Conservation (phyloP, 2,329 filamentous ascomycete genomes). For the Paecilomyces fulvus region DNA sequence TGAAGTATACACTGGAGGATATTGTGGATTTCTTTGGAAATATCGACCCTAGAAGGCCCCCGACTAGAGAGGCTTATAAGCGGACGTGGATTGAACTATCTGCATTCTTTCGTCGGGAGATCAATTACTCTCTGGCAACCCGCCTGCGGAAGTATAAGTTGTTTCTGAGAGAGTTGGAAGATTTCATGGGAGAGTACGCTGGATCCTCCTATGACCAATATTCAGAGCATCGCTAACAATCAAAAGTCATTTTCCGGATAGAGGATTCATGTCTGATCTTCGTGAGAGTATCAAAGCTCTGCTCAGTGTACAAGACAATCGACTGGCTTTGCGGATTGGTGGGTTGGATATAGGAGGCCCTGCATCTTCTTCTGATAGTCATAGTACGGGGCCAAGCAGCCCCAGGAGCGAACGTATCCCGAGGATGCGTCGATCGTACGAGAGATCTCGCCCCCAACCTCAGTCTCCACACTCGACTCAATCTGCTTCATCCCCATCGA, state of each 20-base stretch:
- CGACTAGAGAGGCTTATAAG: constrained; percentile 32
- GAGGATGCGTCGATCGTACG: constrained; percentile 26
- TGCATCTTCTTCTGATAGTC: constrained; percentile 18
- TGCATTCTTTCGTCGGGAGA: constrained; percentile 38
- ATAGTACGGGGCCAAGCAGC: constrained; percentile 17
- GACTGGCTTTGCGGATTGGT: constrained; percentile 17
- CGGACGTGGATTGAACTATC: constrained; percentile 45
- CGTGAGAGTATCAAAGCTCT: constrained; percentile 19
- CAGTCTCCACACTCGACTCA: constrained; percentile 18
- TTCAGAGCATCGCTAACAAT: constrained; percentile 6
- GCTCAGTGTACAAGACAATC: constrained; percentile 20
- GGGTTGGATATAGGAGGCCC: constrained; percentile 16
- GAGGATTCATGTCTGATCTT: constrained; percentile 16
- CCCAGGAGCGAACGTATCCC: constrained; percentile 20
- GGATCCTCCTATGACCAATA: background rate
- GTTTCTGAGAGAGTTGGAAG: constrained; percentile 40
- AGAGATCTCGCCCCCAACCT: constrained; percentile 21
- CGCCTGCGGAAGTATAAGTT: constrained; percentile 44
- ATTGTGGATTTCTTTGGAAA: constrained; percentile 39
- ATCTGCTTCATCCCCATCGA: constrained; percentile 17
- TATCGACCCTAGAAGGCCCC: constrained; percentile 20
- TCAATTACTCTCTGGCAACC: constrained; percentile 37
- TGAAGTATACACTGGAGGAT: constrained; percentile 45
- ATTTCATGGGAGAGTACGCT: constrained; percentile 40
- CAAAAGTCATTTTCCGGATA: constrained; percentile 19